Evolutionary conservation across 371 early-diverging fungal species (phyloP).

Genomic region (Nematocida parisii): DNA sequence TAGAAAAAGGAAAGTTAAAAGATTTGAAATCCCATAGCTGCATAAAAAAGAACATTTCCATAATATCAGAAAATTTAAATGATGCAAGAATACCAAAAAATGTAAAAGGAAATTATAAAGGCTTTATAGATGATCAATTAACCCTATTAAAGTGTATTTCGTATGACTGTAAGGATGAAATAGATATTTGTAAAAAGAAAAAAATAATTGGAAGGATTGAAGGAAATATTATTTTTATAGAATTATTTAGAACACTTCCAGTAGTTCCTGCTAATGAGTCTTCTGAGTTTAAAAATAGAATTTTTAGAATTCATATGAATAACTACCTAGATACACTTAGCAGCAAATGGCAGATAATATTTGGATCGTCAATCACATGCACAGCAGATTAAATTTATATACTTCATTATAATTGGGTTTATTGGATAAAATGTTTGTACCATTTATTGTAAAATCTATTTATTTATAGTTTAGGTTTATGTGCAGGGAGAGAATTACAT

Average conservation of each 20-base stretch:
- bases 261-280: not conserved
- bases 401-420: too few species aligned
- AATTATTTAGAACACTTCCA: slow-evolving; percentile 24
- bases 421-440: too few species aligned
- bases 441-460: too few species aligned
- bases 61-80: not conserved
- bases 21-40: not conserved
- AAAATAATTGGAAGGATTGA: slow-evolving; percentile 5
- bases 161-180: not conserved
- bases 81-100: not conserved
- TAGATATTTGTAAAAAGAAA: not conserved
- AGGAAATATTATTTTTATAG: not conserved
- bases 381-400: not conserved
- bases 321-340: not conserved
- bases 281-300: slow-evolving; percentile 8
- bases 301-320: slow-evolving; percentile 7
- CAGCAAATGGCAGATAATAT: not conserved
- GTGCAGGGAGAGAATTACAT: too few species aligned
- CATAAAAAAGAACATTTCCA: not conserved
- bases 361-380: not conserved
- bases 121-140: not conserved
- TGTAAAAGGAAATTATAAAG: not conserved
- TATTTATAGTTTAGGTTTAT: too few species aligned
- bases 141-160: not conserved
- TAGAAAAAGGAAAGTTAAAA: not conserved